A percentile compares a stretch with the other conserved stretches of the same genome.
These are phyloP conservation scores for Seminavis robusta DNA, from an alignment of 108 stramenopile species.

Conservation along the genomic window DNA sequence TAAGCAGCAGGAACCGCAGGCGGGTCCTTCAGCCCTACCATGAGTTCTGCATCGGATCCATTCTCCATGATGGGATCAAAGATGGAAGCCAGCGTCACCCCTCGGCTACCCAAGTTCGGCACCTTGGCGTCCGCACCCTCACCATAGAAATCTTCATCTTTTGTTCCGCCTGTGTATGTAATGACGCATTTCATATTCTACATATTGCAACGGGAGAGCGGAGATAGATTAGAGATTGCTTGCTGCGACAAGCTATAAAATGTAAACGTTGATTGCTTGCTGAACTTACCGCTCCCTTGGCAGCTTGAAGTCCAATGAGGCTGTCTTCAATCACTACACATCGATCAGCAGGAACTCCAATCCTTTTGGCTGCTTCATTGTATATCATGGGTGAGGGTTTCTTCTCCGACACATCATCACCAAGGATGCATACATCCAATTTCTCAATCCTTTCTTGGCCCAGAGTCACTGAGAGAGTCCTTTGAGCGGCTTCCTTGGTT, in stretches of 20 bases:
- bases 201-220: neutral
- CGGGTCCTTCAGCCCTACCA: slow-evolving; percentile 62
- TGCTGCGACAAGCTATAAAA: neutral
- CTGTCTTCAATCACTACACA: slow-evolving; percentile 91
- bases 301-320: slow-evolving; percentile 81
- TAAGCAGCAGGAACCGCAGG: neutral
- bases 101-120: slow-evolving; percentile 64
- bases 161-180: slow-evolving; percentile 81
- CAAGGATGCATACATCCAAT: slow-evolving; percentile 82
- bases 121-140: slow-evolving; percentile 78
- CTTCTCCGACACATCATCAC: slow-evolving; percentile 82
- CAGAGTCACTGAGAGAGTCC: slow-evolving; percentile 72
- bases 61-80: slow-evolving; percentile 61
- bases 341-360: slow-evolving; percentile 47
- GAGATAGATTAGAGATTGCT: neutral
- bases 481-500: slow-evolving; percentile 80
- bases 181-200: slow-evolving; percentile 83
- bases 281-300: slow-evolving; percentile 71
- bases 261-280: neutral
- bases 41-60: slow-evolving; percentile 54
- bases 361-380: slow-evolving; percentile 59
- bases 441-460: slow-evolving; percentile 64
- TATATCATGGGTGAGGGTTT: slow-evolving; percentile 91
- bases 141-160: slow-evolving; percentile 75
- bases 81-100: slow-evolving; percentile 66